A percentile compares a stretch with the other conserved stretches of the same genome.
These are phyloP conservation scores for Tillandsia fasciculata DNA, from an alignment of 176 grass and related monocot species.

Conservation along the genomic window DNA sequence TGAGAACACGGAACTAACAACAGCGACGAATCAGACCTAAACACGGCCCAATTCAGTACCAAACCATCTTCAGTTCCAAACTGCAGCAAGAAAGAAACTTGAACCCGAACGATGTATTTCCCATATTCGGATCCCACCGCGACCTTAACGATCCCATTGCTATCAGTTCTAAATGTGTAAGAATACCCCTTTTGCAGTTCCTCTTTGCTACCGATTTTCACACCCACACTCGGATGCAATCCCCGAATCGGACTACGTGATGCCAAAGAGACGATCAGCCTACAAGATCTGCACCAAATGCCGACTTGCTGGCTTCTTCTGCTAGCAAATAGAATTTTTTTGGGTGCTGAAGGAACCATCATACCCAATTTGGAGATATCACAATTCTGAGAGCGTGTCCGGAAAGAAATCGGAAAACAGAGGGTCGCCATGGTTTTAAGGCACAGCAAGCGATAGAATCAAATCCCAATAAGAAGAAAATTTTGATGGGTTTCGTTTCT, in stretches of 20 bases:
- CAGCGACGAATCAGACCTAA: slow-evolving; percentile 17
- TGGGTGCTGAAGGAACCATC: neutral
- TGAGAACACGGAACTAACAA: neutral
- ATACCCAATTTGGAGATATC: neutral
- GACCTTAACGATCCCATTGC: slow-evolving; percentile 25
- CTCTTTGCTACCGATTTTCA: slow-evolving; percentile 13
- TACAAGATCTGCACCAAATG: neutral
- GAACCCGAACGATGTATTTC: slow-evolving; percentile 20
- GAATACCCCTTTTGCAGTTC: slow-evolving; percentile 7
- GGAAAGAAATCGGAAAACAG: neutral
- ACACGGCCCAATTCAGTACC: slow-evolving; percentile 23
- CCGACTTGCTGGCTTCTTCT: neutral
- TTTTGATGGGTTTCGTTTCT: neutral
- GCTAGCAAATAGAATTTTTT: neutral
- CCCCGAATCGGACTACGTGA: neutral
- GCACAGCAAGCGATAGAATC: neutral
- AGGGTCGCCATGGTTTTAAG: neutral
- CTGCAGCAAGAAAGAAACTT: slow-evolving; percentile 23
- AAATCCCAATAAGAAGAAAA: neutral
- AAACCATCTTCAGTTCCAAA: slow-evolving; percentile 2
- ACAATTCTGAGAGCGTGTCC: neutral
- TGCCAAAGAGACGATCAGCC: neutral
- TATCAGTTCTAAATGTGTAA: slow-evolving; percentile 28
- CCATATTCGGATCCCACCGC: slow-evolving; percentile 13
- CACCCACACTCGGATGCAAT: neutral